Percentiles rank a stretch among this genome's conserved stretches.
Evolutionary conservation across 2,329 filamentous ascomycete species (phyloP).

Genomic region (Plectosphaerella plurivora): DNA sequence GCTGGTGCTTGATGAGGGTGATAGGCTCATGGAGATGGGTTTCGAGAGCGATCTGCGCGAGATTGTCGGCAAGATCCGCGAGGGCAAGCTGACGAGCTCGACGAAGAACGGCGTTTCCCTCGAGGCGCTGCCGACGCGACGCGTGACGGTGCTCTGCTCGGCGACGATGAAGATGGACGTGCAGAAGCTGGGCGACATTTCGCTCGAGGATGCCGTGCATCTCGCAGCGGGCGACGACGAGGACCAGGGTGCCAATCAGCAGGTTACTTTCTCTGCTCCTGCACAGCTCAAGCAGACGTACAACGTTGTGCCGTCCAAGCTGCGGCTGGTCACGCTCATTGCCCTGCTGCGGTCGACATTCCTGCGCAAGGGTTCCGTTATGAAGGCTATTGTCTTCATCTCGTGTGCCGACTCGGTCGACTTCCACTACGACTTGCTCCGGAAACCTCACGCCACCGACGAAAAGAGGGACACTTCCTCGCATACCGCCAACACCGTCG

Average conservation of each 20-base stretch:
- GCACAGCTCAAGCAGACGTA: slow-evolving; percentile 93
- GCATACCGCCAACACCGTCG: slow-evolving; percentile 54
- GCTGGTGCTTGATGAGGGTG: slow-evolving; percentile 93
- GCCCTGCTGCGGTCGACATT: slow-evolving; percentile 84
- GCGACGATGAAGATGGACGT: slow-evolving; percentile 98
- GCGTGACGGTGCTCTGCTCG: slow-evolving; percentile 87
- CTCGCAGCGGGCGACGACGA: slow-evolving; percentile 63
- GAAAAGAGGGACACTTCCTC: neutral
- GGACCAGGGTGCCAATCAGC: slow-evolving; percentile 38
- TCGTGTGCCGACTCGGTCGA: slow-evolving; percentile 96
- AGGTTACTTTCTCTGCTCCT: slow-evolving; percentile 70
- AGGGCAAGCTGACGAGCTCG: slow-evolving; percentile 54
- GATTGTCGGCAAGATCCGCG: slow-evolving; percentile 75
- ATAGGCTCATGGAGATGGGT: slow-evolving; percentile 96
- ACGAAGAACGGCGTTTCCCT: slow-evolving; percentile 54
- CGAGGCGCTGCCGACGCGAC: slow-evolving; percentile 65
- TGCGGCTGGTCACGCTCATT: slow-evolving; percentile 83
- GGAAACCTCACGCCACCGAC: slow-evolving; percentile 20
- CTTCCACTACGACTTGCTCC: slow-evolving; percentile 88
- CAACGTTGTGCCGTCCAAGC: slow-evolving; percentile 79
- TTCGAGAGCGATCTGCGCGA: slow-evolving; percentile 92
- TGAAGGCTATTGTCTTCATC: slow-evolving; percentile 96
- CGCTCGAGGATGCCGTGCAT: slow-evolving; percentile 85
- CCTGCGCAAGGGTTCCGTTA: slow-evolving; percentile 80
- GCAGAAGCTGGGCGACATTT: slow-evolving; percentile 89